These are phyloP conservation scores for Lizonia empirigonia DNA, from an alignment of 2,329 filamentous ascomycete species.

Conservation along the genomic window DNA sequence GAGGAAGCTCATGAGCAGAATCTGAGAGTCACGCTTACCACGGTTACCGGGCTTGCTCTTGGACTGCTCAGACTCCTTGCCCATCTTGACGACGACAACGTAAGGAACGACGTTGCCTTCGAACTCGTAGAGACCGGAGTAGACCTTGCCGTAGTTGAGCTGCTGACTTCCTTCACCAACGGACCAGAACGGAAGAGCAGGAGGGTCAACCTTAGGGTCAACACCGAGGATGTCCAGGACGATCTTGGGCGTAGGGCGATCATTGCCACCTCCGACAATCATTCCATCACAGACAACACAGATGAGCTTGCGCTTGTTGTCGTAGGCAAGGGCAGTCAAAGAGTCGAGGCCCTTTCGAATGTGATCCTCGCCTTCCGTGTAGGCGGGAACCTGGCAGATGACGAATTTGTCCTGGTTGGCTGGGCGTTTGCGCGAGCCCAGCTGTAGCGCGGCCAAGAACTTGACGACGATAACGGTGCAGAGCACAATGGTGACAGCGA, in stretches of 20 bases:
- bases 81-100: conserved; percentile 93
- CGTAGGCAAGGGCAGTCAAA: conserved; percentile 90
- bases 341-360: conserved; percentile 92
- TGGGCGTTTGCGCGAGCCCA: conserved; percentile 88
- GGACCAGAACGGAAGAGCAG: conserved; percentile 91
- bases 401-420: conserved; percentile 97
- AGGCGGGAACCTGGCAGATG: conserved; percentile 96
- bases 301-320: conserved; percentile 97
- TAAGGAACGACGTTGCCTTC: conserved; percentile 98
- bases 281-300: conserved; percentile 97
- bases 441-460: conserved; percentile 90
- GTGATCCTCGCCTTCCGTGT: conserved; percentile 97
- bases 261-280: conserved; percentile 94
- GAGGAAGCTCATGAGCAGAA: conserved; percentile 94
- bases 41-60: conserved; percentile 96
- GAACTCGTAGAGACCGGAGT: conserved; percentile 95
- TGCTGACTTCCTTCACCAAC: conserved; percentile 88
- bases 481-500: conserved; percentile 85
- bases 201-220: conserved; percentile 94
- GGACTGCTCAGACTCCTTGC: conserved; percentile 90
- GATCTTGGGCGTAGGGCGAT: conserved; percentile 95
- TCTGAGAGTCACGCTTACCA: conserved; percentile 97
- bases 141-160: conserved; percentile 98
- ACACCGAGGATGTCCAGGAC: conserved; percentile 96
- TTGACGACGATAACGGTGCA: conserved; percentile 81